Evolutionary conservation across 2,329 filamentous ascomycete genomes (phyloP).

Genomic region (Calonectria hawksworthii): DNA sequence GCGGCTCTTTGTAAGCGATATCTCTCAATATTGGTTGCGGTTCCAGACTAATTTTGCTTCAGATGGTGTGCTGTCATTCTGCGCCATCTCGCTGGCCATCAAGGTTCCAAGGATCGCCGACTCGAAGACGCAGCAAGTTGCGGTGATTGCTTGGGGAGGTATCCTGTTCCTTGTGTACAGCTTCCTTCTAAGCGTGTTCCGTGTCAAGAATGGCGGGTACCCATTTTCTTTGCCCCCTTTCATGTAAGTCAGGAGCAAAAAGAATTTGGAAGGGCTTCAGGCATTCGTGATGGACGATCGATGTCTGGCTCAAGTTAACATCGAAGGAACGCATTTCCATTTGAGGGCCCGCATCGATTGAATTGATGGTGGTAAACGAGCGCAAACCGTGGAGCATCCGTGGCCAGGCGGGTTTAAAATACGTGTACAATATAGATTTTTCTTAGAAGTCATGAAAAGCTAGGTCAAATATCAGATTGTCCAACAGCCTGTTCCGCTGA

Average conservation of each 20-base stretch:
- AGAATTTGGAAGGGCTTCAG: not conserved
- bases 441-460: not conserved
- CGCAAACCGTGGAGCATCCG: not conserved
- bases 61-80: conserved; percentile 84
- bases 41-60: conserved; percentile 40
- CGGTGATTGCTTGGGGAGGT: conserved; percentile 83
- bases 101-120: conserved; percentile 93
- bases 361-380: not conserved
- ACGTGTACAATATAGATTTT: conserved; percentile 23
- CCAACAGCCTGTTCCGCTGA: not conserved
- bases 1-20: conserved; percentile 84
- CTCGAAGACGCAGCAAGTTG: conserved; percentile 81
- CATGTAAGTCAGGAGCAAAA: conserved; percentile 57
- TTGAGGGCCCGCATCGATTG: too few species aligned
- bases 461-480: not conserved
- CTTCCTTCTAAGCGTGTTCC: conserved; percentile 93
- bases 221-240: conserved; percentile 96
- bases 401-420: not conserved
- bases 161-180: conserved; percentile 89
- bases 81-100: conserved; percentile 89
- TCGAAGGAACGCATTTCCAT: too few species aligned
- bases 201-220: conserved; percentile 94
- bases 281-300: not conserved
- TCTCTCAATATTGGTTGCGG: not conserved
- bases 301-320: not conserved